A percentile compares a stretch with the other conserved stretches of the same genome.
phyloP scores from a whole-genome alignment of 2,329 filamentous ascomycete genomes.

The Neospermospora avenae region DNA sequence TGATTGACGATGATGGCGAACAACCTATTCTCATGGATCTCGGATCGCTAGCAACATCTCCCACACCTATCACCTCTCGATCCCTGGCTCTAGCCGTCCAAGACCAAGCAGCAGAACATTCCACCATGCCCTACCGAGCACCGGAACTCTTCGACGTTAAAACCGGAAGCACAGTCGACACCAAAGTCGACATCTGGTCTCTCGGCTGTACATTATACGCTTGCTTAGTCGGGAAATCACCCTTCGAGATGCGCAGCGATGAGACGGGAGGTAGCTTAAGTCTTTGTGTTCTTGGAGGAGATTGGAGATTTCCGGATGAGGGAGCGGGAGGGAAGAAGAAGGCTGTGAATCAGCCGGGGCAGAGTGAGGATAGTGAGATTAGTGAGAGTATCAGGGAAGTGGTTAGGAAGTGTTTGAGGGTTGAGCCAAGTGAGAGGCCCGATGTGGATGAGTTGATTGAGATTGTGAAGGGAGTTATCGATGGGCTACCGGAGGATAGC shows the following conservation, averaged over 20 bases:
- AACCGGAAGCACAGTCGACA: constrained; percentile 86
- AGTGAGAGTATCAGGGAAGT: constrained; percentile 83
- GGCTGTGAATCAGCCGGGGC: constrained; percentile 34
- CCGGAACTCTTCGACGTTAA: constrained; percentile 98
- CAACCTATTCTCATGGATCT: constrained; percentile 96
- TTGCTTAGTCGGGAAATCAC: constrained; percentile 92
- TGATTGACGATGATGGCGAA: constrained; percentile 90
- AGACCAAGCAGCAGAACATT: constrained; percentile 76
- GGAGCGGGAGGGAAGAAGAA: constrained; percentile 52
- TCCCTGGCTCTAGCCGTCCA: constrained; percentile 39
- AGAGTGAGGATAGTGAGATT: constrained; percentile 49
- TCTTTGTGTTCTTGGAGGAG: constrained; percentile 87
- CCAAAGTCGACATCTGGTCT: constrained; percentile 97
- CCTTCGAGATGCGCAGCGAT: constrained; percentile 92
- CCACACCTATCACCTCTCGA: constrained; percentile 53
- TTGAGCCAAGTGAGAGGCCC: constrained; percentile 84
- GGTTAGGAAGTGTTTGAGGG: constrained; percentile 78
- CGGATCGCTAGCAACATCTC: constrained; percentile 83
- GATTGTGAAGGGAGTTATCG: constrained; percentile 72
- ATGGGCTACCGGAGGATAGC: constrained; percentile 61
- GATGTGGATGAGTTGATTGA: constrained; percentile 80
- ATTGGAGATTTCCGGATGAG: constrained; percentile 96
- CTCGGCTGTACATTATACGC: constrained; percentile 97
- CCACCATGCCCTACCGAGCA: constrained; percentile 96
- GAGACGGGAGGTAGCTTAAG: constrained; percentile 93